Base-by-base conservation (phyloP, 2,329 filamentous ascomycete species). In the Trichoderma sp. region DNA sequence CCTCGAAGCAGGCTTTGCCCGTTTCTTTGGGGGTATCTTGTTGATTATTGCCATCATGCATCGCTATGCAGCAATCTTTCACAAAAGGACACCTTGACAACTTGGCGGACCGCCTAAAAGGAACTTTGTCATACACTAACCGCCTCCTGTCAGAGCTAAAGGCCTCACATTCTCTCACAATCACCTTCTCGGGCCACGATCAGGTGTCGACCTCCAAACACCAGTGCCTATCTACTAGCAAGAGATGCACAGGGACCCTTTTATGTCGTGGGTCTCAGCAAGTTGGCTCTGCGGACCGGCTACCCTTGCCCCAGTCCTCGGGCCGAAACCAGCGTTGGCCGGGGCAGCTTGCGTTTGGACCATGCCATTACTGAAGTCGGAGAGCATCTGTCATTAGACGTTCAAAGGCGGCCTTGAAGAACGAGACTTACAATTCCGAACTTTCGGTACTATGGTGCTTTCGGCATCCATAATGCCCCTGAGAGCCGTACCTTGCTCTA, bases 141-240 rank as follows among this genome's bases (percentile, higher is more conserved):
- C 26, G 3, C 50, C 57, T 60, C 15, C 34, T 34, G 45, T 51
- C 57, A 50, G 45, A 26, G 17, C 57, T 60, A 51, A 45, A 21
- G 26, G 15, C 7, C 7, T 43, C 19, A 19, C 21, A 24, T 14
- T 9, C 19, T 3, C 7, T 43, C 19, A 19, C 21, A 24, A 19
- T 9, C 19, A 39, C 9, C 7, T 14, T 15, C 19, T 39, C 19
- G 21, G 17, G 15, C 30, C 12, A 24, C 54, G 2, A 43, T 3
- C 39, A 26, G 7, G 6, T 3, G 12, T 56, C 34, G 26, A 56
- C n/a, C 43, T 9, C 4, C 26, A 10, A 5, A 12, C 30, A n/a
- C 24, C 50, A 15, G 30, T 15, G 5, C 3, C 2, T 24, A 3
- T 50, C 15, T n/a, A n/a, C 51, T 28, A 48, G n/a, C 17, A 15